Evolutionary conservation across 768 basidiomycete genomes (phyloP).

Genomic region (Hortiboletus campestris): DNA sequence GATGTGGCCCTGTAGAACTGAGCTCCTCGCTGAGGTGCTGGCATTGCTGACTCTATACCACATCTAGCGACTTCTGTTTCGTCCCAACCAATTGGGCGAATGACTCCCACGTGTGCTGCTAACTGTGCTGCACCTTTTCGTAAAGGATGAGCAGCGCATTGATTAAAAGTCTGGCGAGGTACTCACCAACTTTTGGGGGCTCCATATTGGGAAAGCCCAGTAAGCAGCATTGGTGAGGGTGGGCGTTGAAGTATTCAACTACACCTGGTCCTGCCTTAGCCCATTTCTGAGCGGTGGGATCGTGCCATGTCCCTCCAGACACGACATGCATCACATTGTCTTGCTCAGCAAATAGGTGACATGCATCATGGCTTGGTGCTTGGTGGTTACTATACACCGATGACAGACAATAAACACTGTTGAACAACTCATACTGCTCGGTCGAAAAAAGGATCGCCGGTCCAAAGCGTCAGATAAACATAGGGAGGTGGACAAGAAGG

Average conservation of each 20-base stretch:
- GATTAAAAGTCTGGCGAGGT: not conserved
- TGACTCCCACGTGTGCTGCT: not conserved
- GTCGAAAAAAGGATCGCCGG: conserved; percentile 29
- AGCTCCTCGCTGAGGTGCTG: not conserved
- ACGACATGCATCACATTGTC: not conserved
- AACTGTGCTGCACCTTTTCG: not conserved
- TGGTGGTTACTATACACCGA: not conserved
- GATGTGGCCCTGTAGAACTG: not conserved
- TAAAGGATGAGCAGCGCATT: not conserved
- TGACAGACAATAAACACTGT: not conserved
- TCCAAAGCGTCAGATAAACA: conserved; percentile 27
- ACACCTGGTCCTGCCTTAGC: not conserved
- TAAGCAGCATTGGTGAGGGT: not conserved
- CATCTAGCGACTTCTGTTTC: not conserved
- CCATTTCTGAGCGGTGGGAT: not conserved
- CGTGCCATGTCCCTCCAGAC: not conserved
- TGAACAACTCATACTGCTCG: conserved; percentile 26
- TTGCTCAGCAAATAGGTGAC: not conserved
- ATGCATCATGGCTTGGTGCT: not conserved
- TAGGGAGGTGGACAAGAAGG: conserved; percentile 27
- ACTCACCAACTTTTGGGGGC: not conserved
- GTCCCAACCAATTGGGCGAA: not conserved
- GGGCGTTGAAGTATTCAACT: not conserved
- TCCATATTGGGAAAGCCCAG: not conserved
- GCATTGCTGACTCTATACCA: not conserved